Conservation (phyloP, 495 filamentous ascomycete species). For the Aspergillus carlsbadensis region DNA sequence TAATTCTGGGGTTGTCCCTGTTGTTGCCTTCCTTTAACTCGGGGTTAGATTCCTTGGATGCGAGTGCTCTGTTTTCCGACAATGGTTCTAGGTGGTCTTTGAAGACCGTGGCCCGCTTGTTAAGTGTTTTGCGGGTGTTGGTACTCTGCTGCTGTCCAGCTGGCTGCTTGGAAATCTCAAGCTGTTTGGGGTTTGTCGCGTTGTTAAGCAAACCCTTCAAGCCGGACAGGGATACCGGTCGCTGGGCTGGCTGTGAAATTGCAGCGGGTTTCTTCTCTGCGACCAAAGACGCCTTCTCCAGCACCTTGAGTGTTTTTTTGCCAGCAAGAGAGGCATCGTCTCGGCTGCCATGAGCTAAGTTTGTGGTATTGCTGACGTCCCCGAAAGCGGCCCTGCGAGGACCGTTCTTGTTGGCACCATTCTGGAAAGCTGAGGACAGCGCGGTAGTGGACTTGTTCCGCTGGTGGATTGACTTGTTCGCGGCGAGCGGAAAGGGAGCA, state of each 20-base stretch:
- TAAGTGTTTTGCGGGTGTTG: constrained; percentile 46
- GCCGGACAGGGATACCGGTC: constrained; percentile 53
- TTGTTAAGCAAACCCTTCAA: constrained; percentile 47
- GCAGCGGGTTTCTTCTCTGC: constrained; percentile 48
- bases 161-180: constrained; percentile 38
- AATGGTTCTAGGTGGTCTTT: constrained; percentile 49
- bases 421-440: constrained; percentile 54
- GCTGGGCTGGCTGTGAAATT: constrained; percentile 64
- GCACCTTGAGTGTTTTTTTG: constrained; percentile 43
- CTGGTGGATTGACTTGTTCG: constrained; percentile 67
- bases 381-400: constrained; percentile 75
- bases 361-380: constrained; percentile 74
- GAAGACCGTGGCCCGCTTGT: constrained; percentile 68
- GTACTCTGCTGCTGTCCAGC: constrained; percentile 30
- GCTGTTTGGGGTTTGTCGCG: constrained; percentile 31
- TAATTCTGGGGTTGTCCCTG: constrained; percentile 7
- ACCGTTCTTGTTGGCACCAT: constrained; percentile 61
- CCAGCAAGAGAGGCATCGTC: constrained; percentile 52
- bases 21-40: constrained; percentile 19
- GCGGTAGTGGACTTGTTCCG: constrained; percentile 79
- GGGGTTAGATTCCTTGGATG: constrained; percentile 39
- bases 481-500: constrained; percentile 46
- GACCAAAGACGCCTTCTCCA: constrained; percentile 43
- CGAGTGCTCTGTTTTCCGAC: constrained; percentile 28
- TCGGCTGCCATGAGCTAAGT: constrained; percentile 45